Conservation (phyloP, 1,284 basidiomycete species). For the Rugosomyces carneus region DNA sequence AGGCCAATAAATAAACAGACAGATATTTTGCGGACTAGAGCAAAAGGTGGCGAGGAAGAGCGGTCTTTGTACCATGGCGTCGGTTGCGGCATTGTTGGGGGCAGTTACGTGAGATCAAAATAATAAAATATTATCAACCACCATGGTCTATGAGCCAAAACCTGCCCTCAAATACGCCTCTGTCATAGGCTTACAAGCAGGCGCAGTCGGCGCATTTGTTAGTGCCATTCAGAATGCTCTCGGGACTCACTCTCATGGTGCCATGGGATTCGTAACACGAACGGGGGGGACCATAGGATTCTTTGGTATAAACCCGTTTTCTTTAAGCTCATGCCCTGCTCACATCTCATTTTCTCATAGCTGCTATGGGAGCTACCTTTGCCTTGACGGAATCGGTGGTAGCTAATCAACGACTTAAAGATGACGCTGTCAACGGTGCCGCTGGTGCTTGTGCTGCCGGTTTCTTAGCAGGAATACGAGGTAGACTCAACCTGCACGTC, state of each 20-base stretch:
- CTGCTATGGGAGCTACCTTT: slow-evolving; percentile 89
- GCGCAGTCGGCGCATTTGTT: slow-evolving; percentile 71
- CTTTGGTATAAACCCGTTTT: slow-evolving; percentile 60
- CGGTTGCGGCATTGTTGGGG: slow-evolving; percentile 8
- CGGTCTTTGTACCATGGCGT: slow-evolving; percentile 39
- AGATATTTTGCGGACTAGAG: slow-evolving; percentile 26
- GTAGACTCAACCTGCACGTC: slow-evolving; percentile 37
- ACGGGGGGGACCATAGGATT: slow-evolving; percentile 77
- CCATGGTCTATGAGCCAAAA: slow-evolving; percentile 47
- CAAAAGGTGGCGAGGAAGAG: slow-evolving; percentile 30
- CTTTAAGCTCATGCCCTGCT: background rate
- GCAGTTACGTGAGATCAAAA: too few relatives aligned
- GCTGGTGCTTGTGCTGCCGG: slow-evolving; percentile 91
- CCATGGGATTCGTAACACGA: slow-evolving; percentile 79
- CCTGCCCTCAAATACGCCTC: slow-evolving; percentile 55
- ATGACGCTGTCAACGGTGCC: slow-evolving; percentile 82
- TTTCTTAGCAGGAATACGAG: slow-evolving; percentile 80
- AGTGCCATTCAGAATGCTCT: slow-evolving; percentile 84
- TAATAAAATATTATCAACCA: too few relatives aligned
- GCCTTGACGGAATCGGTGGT: slow-evolving; percentile 77
- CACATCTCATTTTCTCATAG: slow-evolving; percentile 35
- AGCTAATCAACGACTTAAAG: slow-evolving; percentile 76
- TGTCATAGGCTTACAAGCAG: slow-evolving; percentile 61
- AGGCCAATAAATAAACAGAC: slow-evolving; percentile 11
- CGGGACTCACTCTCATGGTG: slow-evolving; percentile 75